phyloP scores from a whole-genome alignment of 495 filamentous ascomycete genomes.

The Trichocladium antarcticum region DNA sequence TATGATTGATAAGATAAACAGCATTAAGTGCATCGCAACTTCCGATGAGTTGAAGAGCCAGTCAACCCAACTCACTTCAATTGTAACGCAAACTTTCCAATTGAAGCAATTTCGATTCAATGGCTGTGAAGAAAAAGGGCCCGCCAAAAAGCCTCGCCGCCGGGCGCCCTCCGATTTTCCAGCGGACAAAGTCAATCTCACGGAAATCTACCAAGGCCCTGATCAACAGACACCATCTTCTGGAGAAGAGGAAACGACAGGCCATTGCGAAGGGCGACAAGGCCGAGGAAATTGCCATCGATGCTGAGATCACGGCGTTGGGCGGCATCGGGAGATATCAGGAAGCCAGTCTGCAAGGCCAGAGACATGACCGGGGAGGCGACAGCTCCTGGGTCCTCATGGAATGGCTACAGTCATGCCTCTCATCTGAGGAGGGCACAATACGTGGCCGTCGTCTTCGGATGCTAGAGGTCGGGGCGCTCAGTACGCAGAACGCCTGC shows the following conservation, averaged over 20 bases:
- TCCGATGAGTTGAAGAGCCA: too few species aligned
- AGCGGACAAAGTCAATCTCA: slow-evolving; percentile 50
- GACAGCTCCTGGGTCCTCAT: slow-evolving; percentile 81
- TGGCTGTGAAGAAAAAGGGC: slow-evolving; percentile 26
- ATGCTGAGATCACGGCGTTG: slow-evolving; percentile 42
- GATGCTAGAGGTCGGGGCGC: slow-evolving; percentile 81
- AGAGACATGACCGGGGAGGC: slow-evolving; percentile 72
- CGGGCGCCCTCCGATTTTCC: slow-evolving; percentile 53
- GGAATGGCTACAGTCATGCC: slow-evolving; percentile 59
- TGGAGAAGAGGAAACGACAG: slow-evolving; percentile 64
- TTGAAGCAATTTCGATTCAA: slow-evolving; percentile 4
- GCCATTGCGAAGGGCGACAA: slow-evolving; percentile 55
- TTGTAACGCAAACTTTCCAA: too few species aligned
- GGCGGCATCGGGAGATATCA: slow-evolving; percentile 84
- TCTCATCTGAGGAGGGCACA: slow-evolving; percentile 19
- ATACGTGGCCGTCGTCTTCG: slow-evolving; percentile 33
- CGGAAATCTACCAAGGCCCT: slow-evolving; percentile 68
- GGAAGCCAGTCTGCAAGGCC: slow-evolving; percentile 76
- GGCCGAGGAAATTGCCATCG: slow-evolving; percentile 42
- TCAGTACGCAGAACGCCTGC: slow-evolving; percentile 76
- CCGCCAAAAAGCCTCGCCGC: slow-evolving; percentile 47
- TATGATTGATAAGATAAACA: background rate
- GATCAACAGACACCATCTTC: slow-evolving; percentile 73
- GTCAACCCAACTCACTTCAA: too few species aligned
- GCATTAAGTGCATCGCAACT: background rate